These are phyloP conservation scores for Pyrenochaeta sp. DNA, from an alignment of 2,329 filamentous ascomycete genomes.

Conservation along the genomic window DNA sequence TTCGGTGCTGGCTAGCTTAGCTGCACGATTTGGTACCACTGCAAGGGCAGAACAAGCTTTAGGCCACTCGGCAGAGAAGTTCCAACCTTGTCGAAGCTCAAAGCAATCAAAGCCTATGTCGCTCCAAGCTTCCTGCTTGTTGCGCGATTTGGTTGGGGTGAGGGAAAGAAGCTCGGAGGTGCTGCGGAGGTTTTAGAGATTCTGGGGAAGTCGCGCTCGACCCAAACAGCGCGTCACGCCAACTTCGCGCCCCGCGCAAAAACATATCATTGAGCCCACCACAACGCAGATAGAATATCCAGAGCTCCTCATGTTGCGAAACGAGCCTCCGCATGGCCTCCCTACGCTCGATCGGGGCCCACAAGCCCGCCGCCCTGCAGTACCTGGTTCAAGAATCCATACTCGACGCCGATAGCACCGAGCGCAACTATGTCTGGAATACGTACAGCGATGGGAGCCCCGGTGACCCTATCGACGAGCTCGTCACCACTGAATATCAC, in stretches of 20 bases:
- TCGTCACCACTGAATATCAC: slow-evolving; percentile 76
- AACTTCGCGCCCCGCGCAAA: slow-evolving; percentile 26
- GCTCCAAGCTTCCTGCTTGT: not conserved
- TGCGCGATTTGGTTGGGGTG: slow-evolving; percentile 3
- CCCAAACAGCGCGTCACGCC: slow-evolving; percentile 38
- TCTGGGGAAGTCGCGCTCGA: slow-evolving; percentile 11
- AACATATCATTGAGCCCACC: slow-evolving; percentile 20
- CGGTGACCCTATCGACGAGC: slow-evolving; percentile 73
- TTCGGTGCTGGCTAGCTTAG: slow-evolving; percentile 5
- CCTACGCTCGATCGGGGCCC: slow-evolving; percentile 88
- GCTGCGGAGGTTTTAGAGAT: slow-evolving; percentile 16
- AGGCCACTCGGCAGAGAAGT: not conserved
- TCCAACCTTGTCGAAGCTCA: not conserved
- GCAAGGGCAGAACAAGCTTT: not conserved
- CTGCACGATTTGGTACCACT: not conserved
- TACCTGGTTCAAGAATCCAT: slow-evolving; percentile 85
- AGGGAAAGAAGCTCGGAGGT: slow-evolving; percentile 21
- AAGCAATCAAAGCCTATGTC: not conserved
- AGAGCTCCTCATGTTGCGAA: slow-evolving; percentile 43
- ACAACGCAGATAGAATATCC: slow-evolving; percentile 11
- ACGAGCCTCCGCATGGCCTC: slow-evolving; percentile 73
- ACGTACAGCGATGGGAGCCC: slow-evolving; percentile 60
- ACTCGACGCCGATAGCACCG: slow-evolving; percentile 71
- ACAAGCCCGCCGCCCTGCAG: slow-evolving; percentile 83
- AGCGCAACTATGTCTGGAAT: slow-evolving; percentile 79